Evolutionary conservation across 192 early-diverging fungal species (phyloP).

Genomic region (Gryganskiella cystojenkinii): DNA sequence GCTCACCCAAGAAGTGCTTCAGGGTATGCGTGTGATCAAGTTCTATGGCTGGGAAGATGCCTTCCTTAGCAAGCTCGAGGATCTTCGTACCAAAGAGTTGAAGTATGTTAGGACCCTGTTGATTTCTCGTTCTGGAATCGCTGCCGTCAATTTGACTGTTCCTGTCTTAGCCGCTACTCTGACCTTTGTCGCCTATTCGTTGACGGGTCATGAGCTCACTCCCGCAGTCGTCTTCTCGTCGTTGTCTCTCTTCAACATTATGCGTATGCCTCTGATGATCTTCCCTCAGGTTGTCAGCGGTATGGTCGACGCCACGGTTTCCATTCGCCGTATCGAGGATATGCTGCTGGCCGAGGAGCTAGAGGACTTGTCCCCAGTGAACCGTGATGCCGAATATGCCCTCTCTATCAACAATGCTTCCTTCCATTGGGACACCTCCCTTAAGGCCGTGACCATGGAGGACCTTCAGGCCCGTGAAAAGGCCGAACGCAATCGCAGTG

Average conservation of each 20-base stretch:
- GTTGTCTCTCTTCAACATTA: slow-evolving; percentile 92
- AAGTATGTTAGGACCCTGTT: slow-evolving; percentile 41
- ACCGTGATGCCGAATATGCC: slow-evolving; percentile 57
- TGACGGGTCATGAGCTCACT: slow-evolving; percentile 66
- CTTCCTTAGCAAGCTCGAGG: slow-evolving; percentile 53
- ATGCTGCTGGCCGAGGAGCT: slow-evolving; percentile 79
- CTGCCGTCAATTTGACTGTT: slow-evolving; percentile 51
- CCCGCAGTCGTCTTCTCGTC: slow-evolving; percentile 85
- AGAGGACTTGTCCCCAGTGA: slow-evolving; percentile 57
- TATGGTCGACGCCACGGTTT: slow-evolving; percentile 85
- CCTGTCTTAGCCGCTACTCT: slow-evolving; percentile 60
- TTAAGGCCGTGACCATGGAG: slow-evolving; percentile 48
- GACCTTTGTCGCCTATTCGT: slow-evolving; percentile 58
- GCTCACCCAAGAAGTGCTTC: slow-evolving; percentile 72
- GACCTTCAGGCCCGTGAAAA: slow-evolving; percentile 52
- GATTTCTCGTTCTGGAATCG: slow-evolving; percentile 54
- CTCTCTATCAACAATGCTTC: slow-evolving; percentile 68
- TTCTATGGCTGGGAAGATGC: slow-evolving; percentile 76
- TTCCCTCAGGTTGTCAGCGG: slow-evolving; percentile 87
- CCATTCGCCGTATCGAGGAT: slow-evolving; percentile 81
- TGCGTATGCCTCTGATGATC: slow-evolving; percentile 88
- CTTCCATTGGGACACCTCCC: slow-evolving; percentile 73
- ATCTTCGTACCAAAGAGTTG: slow-evolving; percentile 53
- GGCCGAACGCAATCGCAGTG: slow-evolving; percentile 46
- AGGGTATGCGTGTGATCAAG: slow-evolving; percentile 81